A percentile compares a stretch with the other conserved stretches of the same genome.
phyloP scores from a whole-genome alignment of 768 basidiomycete species.

The Gelatoporia subvermispora region DNA sequence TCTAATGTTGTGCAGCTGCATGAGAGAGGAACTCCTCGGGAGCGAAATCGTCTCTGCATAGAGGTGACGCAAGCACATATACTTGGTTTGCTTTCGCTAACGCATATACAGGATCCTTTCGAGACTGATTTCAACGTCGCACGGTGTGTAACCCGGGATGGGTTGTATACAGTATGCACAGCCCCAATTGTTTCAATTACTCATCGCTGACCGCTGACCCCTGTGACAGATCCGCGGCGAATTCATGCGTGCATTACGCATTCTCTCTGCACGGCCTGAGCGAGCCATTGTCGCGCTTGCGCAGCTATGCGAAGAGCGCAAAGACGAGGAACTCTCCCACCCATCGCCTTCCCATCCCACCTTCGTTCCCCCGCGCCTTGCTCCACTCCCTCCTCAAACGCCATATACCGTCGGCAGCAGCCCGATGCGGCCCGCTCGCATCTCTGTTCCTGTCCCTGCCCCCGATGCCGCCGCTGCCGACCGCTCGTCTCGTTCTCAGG shows the following conservation, averaged over 20 bases:
- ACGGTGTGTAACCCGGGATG: slow-evolving; percentile 93
- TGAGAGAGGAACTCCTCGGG: slow-evolving; percentile 68
- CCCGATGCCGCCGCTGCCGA: slow-evolving; percentile 25
- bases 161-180: slow-evolving; percentile 78
- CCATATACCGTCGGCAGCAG: slow-evolving; percentile 66
- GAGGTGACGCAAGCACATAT: slow-evolving; percentile 2
- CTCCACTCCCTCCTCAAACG: slow-evolving; percentile 55
- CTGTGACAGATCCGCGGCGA: slow-evolving; percentile 84
- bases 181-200: neutral
- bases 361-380: slow-evolving; percentile 41
- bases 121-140: slow-evolving; percentile 96
- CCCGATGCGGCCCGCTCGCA: slow-evolving; percentile 46
- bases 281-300: slow-evolving; percentile 79
- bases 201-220: neutral
- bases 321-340: slow-evolving; percentile 55
- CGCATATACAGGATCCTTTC: slow-evolving; percentile 76
- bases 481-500: slow-evolving; percentile 46
- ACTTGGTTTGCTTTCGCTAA: slow-evolving; percentile 1
- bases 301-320: slow-evolving; percentile 88
- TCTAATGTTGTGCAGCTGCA: slow-evolving; percentile 4
- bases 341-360: slow-evolving; percentile 37
- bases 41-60: slow-evolving; percentile 84
- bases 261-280: slow-evolving; percentile 74
- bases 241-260: slow-evolving; percentile 92
- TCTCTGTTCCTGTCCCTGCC: slow-evolving; percentile 22